Evolutionary conservation across 768 basidiomycete species (phyloP).

Genomic region (Tulasnella sp.): DNA sequence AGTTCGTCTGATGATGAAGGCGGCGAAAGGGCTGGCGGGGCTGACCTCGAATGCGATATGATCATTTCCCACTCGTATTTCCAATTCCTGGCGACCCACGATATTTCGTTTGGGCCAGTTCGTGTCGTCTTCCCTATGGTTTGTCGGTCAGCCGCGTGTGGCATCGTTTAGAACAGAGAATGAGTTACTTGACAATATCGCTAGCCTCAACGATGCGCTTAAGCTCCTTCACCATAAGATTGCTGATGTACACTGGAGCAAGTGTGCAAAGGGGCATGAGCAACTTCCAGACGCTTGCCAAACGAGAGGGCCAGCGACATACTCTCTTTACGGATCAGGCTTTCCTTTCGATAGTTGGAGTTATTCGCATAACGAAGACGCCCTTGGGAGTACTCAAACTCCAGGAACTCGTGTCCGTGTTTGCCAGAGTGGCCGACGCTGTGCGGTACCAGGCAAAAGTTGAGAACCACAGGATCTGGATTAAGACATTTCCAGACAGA

Average conservation of each 20-base stretch:
- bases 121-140: constrained; percentile 84
- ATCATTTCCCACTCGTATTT: constrained; percentile 87
- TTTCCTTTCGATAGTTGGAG: constrained; percentile 98
- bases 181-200: constrained; percentile 83
- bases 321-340: constrained; percentile 98
- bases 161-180: neutral
- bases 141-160: neutral
- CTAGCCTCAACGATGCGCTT: constrained; percentile 89
- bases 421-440: constrained; percentile 98
- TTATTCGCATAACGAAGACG: constrained; percentile 97
- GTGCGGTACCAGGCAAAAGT: constrained; percentile 11
- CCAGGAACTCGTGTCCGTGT: constrained; percentile 95
- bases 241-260: constrained; percentile 93
- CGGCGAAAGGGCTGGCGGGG: neutral
- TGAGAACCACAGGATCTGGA: neutral
- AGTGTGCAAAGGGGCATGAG: constrained; percentile 3
- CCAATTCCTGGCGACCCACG: constrained; percentile 96
- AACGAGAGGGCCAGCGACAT: constrained; percentile 31
- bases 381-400: constrained; percentile 97
- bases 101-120: constrained; percentile 99
- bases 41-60: constrained; percentile 95
- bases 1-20: neutral
- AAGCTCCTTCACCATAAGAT: constrained; percentile 86
- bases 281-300: neutral
- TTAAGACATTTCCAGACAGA: neutral